Conservation (phyloP, 2,329 filamentous ascomycete species). For the Magnaporthiopsis poae region DNA sequence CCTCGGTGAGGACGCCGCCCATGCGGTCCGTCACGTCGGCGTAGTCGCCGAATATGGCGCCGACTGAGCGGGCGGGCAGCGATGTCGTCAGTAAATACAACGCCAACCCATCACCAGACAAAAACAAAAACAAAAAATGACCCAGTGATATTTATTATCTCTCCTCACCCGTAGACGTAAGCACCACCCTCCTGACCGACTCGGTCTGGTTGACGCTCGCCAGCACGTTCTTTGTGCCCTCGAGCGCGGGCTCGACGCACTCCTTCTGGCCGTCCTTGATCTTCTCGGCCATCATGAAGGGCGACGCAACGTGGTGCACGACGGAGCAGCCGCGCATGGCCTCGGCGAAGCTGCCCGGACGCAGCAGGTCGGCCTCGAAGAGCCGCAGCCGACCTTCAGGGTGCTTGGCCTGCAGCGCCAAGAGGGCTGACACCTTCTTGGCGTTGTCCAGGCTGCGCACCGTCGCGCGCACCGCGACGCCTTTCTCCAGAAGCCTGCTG, state of each 20-base stretch:
- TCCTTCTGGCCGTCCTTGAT: conserved; percentile 19
- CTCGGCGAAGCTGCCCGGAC: conserved; percentile 19
- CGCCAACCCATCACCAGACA: too few relatives aligned
- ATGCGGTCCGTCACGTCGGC: conserved; percentile 16
- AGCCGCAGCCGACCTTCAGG: conserved; percentile 14
- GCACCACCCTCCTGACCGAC: conserved; percentile 18
- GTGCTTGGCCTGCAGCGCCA: conserved; percentile 10
- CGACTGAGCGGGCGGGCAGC: conserved; percentile 10
- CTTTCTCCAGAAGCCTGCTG: conserved; percentile 10
- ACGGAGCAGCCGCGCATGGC: conserved; percentile 21
- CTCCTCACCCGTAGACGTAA: conserved; percentile 14
- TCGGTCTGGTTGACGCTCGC: conserved; percentile 13
- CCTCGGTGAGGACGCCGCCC: conserved; percentile 14
- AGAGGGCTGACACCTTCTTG: conserved; percentile 10
- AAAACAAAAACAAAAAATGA: not conserved
- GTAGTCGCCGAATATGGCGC: conserved; percentile 19
- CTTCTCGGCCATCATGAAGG: conserved; percentile 20
- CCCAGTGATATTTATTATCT: not conserved
- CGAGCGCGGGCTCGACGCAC: conserved; percentile 19
- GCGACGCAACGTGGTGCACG: conserved; percentile 26
- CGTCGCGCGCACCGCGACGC: conserved; percentile 13
- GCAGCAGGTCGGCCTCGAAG: conserved; percentile 22
- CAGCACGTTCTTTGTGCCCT: conserved; percentile 19
- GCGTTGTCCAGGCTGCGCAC: conserved; percentile 11
- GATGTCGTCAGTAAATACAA: too few relatives aligned